These are phyloP conservation scores for Camellia granthamiana DNA, from an alignment of 148 eudicot species.

Conservation along the genomic window DNA sequence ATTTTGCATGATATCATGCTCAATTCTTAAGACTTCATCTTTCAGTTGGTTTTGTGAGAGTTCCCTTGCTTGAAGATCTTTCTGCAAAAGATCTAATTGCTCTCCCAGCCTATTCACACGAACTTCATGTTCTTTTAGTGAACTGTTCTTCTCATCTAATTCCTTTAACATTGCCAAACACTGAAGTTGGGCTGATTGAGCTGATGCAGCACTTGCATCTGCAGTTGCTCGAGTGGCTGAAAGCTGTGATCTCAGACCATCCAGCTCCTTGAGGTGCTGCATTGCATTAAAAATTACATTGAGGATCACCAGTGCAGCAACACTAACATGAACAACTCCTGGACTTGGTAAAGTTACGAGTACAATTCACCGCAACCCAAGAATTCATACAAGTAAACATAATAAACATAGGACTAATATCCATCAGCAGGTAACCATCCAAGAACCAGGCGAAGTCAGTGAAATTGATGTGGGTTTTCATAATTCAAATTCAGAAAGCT, in stretches of 20 bases:
- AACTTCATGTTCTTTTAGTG: slow-evolving; percentile 76
- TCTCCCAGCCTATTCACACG: slow-evolving; percentile 71
- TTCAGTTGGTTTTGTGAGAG: slow-evolving; percentile 75
- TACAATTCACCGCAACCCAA: neutral
- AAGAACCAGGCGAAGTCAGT: neutral
- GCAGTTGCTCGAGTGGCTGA: slow-evolving; percentile 66
- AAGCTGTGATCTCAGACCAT: slow-evolving; percentile 66
- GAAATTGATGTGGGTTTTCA: neutral
- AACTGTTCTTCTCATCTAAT: slow-evolving; percentile 60
- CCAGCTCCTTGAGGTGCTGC: slow-evolving; percentile 78
- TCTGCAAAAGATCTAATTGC: slow-evolving; percentile 72
- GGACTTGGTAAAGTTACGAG: neutral
- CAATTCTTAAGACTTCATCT: slow-evolving; percentile 79
- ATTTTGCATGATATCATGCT: slow-evolving; percentile 88
- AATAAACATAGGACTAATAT: neutral
- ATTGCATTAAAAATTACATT: slow-evolving; percentile 6
- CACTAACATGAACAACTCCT: neutral
- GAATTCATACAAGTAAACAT: too few relatives aligned
- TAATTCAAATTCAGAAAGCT: neutral
- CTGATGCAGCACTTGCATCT: slow-evolving; percentile 79
- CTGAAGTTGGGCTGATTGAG: slow-evolving; percentile 83
- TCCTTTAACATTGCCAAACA: slow-evolving; percentile 62
- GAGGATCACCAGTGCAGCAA: slow-evolving; percentile 3
- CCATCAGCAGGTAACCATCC: neutral
- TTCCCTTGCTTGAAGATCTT: slow-evolving; percentile 83